phyloP scores from a whole-genome alignment of 2,329 filamentous ascomycete genomes.

The Diaporthe capsici region DNA sequence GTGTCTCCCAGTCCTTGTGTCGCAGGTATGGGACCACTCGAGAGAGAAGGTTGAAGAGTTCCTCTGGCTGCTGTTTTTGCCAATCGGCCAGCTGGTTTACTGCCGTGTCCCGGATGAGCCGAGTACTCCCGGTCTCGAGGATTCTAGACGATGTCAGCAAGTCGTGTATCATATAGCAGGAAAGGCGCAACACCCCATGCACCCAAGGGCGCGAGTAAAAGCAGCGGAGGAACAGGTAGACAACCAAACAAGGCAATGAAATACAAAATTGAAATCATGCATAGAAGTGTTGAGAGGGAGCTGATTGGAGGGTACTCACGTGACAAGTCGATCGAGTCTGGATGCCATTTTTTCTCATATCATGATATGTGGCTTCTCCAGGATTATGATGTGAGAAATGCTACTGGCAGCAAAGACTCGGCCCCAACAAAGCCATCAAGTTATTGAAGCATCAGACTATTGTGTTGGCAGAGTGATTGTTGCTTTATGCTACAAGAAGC shows the following conservation, averaged over 20 bases:
- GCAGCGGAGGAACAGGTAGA: not conserved
- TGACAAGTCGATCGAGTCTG: conserved; percentile 87
- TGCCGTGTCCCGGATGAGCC: conserved; percentile 95
- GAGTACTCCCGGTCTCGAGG: conserved; percentile 96
- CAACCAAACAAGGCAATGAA: conserved; percentile 6
- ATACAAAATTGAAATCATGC: not conserved
- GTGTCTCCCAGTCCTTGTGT: conserved; percentile 97
- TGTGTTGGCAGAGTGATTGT: conserved; percentile 2
- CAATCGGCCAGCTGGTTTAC: conserved; percentile 97
- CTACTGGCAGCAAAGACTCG: conserved; percentile 39
- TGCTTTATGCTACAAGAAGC: conserved; percentile 10
- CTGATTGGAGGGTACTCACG: conserved; percentile 70
- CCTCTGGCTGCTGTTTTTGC: conserved; percentile 97
- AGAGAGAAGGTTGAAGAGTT: conserved; percentile 94
- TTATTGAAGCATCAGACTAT: conserved; percentile 22
- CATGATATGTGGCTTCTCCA: conserved; percentile 42
- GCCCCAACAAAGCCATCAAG: conserved; percentile 40
- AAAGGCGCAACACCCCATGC: not conserved
- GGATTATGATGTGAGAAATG: conserved; percentile 11
- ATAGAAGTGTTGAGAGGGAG: not conserved
- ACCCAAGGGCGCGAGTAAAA: not conserved
- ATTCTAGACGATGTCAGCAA: conserved; percentile 69
- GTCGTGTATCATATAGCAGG: not conserved
- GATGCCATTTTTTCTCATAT: conserved; percentile 68
- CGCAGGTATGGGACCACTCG: conserved; percentile 95